A percentile compares a stretch with the other conserved stretches of the same genome.
phyloP scores from a whole-genome alignment of 192 early-diverging fungal genomes.

The Dimargaris verticillata region DNA sequence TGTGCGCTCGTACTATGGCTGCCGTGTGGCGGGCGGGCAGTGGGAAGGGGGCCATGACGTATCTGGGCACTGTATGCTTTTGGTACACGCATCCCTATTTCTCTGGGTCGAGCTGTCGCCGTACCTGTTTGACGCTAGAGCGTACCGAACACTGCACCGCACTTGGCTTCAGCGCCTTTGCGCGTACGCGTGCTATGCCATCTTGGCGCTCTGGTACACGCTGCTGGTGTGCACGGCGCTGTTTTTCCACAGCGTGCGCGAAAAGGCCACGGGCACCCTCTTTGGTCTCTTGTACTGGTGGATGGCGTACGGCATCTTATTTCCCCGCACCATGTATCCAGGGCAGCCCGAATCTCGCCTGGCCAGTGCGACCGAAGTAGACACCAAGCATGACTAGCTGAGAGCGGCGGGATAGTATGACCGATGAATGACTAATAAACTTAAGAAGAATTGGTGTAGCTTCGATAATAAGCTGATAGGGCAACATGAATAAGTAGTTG shows the following conservation, averaged over 20 bases:
- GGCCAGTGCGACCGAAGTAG: not conserved
- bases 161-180: conserved; percentile 15
- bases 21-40: conserved; percentile 36
- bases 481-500: too few species aligned
- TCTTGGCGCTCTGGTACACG: conserved; percentile 49
- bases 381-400: not conserved
- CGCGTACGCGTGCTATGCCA: conserved; percentile 19
- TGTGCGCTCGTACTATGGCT: conserved; percentile 18
- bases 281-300: conserved; percentile 57
- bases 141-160: conserved; percentile 4
- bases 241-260: conserved; percentile 58
- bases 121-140: conserved; percentile 17
- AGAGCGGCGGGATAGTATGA: too few species aligned
- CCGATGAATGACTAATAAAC: too few species aligned
- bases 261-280: conserved; percentile 48
- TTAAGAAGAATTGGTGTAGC: too few species aligned
- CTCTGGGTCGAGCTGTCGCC: conserved; percentile 46
- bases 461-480: too few species aligned
- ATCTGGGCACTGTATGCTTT: conserved; percentile 73
- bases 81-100: conserved; percentile 59
- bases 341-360: not conserved
- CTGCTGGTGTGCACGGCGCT: conserved; percentile 63
- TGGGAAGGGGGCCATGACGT: conserved; percentile 76
- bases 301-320: conserved; percentile 18
- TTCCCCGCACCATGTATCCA: conserved; percentile 7